Percentiles rank a stretch among this genome's conserved stretches.
phyloP scores from a whole-genome alignment of 352 stramenopile species.

The Globisporangium camurandrum region DNA sequence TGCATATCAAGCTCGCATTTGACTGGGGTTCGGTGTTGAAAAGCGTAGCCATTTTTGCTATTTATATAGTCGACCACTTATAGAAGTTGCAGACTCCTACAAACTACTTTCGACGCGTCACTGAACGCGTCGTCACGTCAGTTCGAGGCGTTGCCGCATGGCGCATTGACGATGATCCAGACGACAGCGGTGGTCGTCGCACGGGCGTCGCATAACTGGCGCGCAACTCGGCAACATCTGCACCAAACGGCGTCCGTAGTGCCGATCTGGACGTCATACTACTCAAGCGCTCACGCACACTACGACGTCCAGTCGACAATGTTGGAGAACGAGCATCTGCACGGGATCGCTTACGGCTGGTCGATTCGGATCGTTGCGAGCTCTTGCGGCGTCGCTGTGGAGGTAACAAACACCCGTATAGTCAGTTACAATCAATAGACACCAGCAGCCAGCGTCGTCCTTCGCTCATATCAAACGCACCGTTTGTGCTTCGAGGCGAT shows the following conservation, averaged over 20 bases:
- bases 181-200: too few relatives aligned
- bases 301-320: constrained; percentile 13
- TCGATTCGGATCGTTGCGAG: background rate
- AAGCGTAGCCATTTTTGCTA: background rate
- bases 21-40: too few relatives aligned
- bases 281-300: constrained; percentile 43
- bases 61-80: too few relatives aligned
- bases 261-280: constrained; percentile 31
- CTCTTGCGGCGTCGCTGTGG: constrained; percentile 17
- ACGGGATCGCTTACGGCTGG: constrained; percentile 18
- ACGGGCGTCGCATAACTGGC: constrained; percentile 75
- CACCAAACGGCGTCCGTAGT: constrained; percentile 35
- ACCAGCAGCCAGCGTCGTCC: too few relatives aligned
- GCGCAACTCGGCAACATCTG: constrained; percentile 59
- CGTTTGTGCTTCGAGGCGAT: constrained; percentile 46
- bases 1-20: too few relatives aligned
- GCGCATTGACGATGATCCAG: too few relatives aligned
- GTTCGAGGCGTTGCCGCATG: too few relatives aligned
- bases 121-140: too few relatives aligned
- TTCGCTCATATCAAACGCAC: constrained; percentile 16
- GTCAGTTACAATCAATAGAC: background rate
- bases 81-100: background rate
- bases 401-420: constrained; percentile 9
- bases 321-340: background rate
- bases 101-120: too few relatives aligned